Percentiles rank a stretch among this genome's conserved stretches.
Conservation (phyloP, 2,329 filamentous ascomycete species). For the Fusarium sp. region DNA sequence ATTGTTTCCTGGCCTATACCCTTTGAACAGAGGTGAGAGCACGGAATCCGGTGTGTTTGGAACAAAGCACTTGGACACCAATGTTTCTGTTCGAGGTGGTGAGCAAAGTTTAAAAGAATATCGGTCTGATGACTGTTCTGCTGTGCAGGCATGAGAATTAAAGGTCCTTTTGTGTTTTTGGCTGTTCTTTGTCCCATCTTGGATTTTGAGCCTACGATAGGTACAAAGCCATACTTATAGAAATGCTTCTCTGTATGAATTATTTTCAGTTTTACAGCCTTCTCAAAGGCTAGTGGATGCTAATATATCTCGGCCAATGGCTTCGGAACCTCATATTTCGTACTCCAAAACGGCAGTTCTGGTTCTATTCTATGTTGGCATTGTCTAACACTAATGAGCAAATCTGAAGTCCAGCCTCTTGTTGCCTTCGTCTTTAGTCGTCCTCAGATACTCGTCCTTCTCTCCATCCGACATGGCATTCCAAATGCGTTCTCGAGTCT, state of each 20-base stretch:
- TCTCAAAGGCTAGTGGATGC: fast-evolving
- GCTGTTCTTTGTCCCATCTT: neutral
- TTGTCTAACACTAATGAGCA: constrained; percentile 41
- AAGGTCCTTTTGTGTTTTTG: neutral
- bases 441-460: constrained; percentile 46
- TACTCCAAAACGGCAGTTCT: neutral
- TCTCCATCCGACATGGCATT: constrained; percentile 56
- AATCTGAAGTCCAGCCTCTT: constrained; percentile 57
- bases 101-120: neutral
- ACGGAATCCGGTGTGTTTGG: neutral
- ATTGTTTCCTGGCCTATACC: neutral
- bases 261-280: no score
- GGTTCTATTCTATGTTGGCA: neutral
- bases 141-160: no score
- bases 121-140: neutral
- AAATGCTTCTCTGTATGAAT: no score
- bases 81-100: neutral
- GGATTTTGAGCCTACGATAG: fast-evolving
- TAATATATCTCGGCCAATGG: neutral
- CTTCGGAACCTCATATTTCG: no score
- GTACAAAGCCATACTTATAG: neutral
- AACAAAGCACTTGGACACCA: neutral
- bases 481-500: constrained; percentile 56
- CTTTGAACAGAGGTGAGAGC: neutral
- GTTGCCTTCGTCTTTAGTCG: constrained; percentile 56